These are phyloP conservation scores for Pseudocercospora crystallina DNA, from an alignment of 2,329 filamentous ascomycete genomes.

Conservation along the genomic window DNA sequence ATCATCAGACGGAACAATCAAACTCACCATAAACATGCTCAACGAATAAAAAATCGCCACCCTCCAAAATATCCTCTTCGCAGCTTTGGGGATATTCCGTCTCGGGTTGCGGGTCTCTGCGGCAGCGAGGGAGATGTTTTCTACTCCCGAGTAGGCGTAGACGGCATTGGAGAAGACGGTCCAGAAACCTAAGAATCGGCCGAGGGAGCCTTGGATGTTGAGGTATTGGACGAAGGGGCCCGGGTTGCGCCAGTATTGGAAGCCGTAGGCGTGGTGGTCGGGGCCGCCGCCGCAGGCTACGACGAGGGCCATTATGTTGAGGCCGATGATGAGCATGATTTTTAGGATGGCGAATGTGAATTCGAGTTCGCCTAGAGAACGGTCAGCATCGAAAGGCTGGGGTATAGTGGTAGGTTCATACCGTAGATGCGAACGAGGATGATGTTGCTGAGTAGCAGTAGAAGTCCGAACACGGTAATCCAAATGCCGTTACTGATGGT, in stretches of 20 bases:
- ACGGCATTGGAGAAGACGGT: slow-evolving; percentile 16
- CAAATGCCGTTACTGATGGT: slow-evolving; percentile 24
- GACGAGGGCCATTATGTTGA: slow-evolving; percentile 37
- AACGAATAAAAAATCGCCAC: slow-evolving; percentile 34
- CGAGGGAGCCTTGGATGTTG: slow-evolving; percentile 8
- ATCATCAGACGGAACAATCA: slow-evolving; percentile 33
- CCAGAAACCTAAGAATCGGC: slow-evolving; percentile 25
- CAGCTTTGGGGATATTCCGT: slow-evolving; percentile 18
- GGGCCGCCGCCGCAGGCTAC: slow-evolving; percentile 40
- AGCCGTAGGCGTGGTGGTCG: slow-evolving; percentile 35
- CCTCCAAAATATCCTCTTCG: slow-evolving; percentile 4
- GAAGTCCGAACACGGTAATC: slow-evolving; percentile 22
- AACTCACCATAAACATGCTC: slow-evolving; percentile 13
- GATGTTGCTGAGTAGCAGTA: slow-evolving; percentile 20
- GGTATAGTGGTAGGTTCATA: slow-evolving; percentile 31
- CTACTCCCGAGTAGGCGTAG: slow-evolving; percentile 17
- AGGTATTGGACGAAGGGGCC: slow-evolving; percentile 20
- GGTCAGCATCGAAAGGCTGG: slow-evolving; percentile 45
- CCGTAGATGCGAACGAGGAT: slow-evolving; percentile 37
- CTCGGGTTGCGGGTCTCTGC: slow-evolving; percentile 22
- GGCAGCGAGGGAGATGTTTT: slow-evolving; percentile 15
- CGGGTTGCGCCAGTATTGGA: slow-evolving; percentile 21
- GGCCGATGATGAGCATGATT: slow-evolving; percentile 44
- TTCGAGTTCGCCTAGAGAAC: slow-evolving; percentile 31
- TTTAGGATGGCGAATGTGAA: slow-evolving; percentile 44